These are phyloP conservation scores for Saturnispora dispora DNA, from an alignment of 805 yeast genomes.

Conservation along the genomic window DNA sequence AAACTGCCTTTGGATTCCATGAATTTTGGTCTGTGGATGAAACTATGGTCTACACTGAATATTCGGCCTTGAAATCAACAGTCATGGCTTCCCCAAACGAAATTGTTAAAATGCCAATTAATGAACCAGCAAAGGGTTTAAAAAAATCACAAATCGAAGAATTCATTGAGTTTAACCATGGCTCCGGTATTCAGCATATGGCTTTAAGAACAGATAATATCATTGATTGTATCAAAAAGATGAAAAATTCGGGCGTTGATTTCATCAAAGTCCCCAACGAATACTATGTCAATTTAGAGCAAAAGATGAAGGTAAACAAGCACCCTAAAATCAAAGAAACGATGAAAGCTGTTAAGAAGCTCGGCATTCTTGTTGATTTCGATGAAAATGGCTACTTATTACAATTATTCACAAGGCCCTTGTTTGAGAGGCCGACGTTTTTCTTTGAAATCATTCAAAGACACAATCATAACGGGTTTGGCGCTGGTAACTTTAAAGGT, in stretches of 20 bases:
- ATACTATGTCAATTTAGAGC: constrained; percentile 47
- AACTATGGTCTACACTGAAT: constrained; percentile 57
- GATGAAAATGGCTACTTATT: constrained; percentile 70
- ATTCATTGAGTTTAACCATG: constrained; percentile 61
- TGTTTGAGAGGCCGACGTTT: constrained; percentile 71
- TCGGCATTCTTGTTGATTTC: constrained; percentile 64
- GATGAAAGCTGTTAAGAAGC: constrained; percentile 37
- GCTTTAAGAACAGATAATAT: constrained; percentile 62
- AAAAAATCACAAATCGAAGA: constrained; percentile 76
- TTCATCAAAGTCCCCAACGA: constrained; percentile 51
- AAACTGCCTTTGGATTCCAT: constrained; percentile 60
- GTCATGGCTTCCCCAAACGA: constrained; percentile 70
- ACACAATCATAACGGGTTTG: constrained; percentile 74
- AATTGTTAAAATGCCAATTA: constrained; percentile 67
- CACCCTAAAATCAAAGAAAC: constrained; percentile 44
- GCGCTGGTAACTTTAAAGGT: constrained; percentile 82
- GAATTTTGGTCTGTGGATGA: constrained; percentile 84
- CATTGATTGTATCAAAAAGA: constrained; percentile 40
- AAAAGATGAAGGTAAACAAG: constrained; percentile 30
- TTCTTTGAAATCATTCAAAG: constrained; percentile 79
- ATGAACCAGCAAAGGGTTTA: constrained; percentile 69
- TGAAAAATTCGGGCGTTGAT: constrained; percentile 57
- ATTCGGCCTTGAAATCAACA: constrained; percentile 59
- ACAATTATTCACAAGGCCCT: constrained; percentile 72
- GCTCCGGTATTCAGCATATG: constrained; percentile 81